Percentiles rank a stretch among this genome's conserved stretches.
Evolutionary conservation across 805 yeast genomes (phyloP).

Genomic region (Sugiyamaella qingdaonensis): DNA sequence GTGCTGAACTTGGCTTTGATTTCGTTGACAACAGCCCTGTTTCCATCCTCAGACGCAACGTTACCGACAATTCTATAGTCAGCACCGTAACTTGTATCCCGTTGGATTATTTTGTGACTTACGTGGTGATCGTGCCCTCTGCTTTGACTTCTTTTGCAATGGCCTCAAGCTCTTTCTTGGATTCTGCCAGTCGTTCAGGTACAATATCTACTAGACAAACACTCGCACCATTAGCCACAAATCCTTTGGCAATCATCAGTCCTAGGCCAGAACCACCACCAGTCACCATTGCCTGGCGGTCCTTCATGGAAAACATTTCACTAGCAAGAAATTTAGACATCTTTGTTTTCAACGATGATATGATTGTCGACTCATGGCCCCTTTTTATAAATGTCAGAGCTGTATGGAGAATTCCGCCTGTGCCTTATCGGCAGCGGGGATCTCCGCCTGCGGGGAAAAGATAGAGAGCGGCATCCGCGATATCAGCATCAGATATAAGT

Average conservation of each 20-base stretch:
- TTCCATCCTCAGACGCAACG: neutral
- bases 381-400: neutral
- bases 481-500: neutral
- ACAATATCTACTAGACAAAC: constrained; percentile 1
- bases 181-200: neutral
- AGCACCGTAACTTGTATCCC: neutral
- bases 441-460: neutral
- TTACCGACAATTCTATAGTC: neutral
- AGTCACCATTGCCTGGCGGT: constrained; percentile 41
- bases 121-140: neutral
- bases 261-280: constrained; percentile 45
- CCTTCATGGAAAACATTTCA: constrained; percentile 36
- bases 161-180: neutral
- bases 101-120: neutral
- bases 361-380: neutral
- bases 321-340: constrained; percentile 1
- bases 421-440: neutral
- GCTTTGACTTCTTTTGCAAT: neutral
- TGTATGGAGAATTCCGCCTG: neutral
- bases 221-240: neutral
- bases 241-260: constrained; percentile 14
- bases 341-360: neutral
- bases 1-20: neutral
- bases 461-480: neutral
- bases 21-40: constrained; percentile 2